Evolutionary conservation across 345 rosid genomes (phyloP).

Genomic region (Mercurialis annua): DNA sequence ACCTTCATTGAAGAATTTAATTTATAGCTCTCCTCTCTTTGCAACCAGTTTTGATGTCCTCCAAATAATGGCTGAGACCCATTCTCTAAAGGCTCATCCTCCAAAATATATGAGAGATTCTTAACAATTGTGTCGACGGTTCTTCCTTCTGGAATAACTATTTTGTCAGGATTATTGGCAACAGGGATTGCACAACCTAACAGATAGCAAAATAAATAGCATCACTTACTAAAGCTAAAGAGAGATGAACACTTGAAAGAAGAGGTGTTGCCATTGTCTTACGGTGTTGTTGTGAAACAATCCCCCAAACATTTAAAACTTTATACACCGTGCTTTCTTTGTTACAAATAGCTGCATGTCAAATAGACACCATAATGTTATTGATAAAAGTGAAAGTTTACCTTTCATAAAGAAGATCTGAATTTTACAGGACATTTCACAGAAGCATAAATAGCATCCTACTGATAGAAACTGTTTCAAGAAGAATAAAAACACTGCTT

Average conservation of each 20-base stretch:
- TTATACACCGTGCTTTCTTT: constrained; percentile 74
- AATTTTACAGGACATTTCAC: constrained; percentile 1
- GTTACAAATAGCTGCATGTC: constrained; percentile 71
- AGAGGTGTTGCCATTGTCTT: constrained; percentile 32
- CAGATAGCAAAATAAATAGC: constrained; percentile 13
- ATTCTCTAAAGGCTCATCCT: constrained; percentile 47
- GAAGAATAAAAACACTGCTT: neutral
- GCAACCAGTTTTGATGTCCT: constrained; percentile 76
- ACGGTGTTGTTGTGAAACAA: constrained; percentile 80
- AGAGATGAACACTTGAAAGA: constrained; percentile 21
- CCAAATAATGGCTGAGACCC: constrained; percentile 73
- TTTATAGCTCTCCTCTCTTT: constrained; percentile 76
- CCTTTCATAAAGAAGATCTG: neutral
- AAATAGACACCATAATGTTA: constrained; percentile 15
- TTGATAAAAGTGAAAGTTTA: neutral
- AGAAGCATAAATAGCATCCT: neutral
- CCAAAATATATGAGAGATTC: constrained; percentile 55
- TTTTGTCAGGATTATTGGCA: constrained; percentile 55
- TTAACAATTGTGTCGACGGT: constrained; percentile 50
- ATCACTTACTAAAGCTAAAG: constrained; percentile 13
- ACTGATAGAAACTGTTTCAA: neutral
- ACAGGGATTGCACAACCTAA: constrained; percentile 83
- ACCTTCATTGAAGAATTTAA: constrained; percentile 79
- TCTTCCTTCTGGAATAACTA: constrained; percentile 60
- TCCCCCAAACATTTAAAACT: constrained; percentile 65